Evolutionary conservation across 441 rosid species (phyloP).

Genomic region (Arabidopsis hybrid): DNA sequence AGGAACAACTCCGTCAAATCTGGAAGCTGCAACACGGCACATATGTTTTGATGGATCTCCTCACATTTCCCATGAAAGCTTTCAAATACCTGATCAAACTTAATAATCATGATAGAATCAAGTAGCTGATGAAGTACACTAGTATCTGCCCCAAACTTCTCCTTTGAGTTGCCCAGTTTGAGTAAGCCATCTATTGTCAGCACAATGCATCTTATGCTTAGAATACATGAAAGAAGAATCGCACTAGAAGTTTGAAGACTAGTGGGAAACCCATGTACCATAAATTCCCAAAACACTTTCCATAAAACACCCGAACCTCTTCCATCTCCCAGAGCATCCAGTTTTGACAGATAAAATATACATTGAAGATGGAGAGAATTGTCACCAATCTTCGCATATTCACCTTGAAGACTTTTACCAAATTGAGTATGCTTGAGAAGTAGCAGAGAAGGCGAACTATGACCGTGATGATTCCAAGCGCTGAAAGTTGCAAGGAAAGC

Average conservation of each 20-base stretch:
- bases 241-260: constrained; percentile 71
- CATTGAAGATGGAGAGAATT: constrained; percentile 67
- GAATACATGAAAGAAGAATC: constrained; percentile 77
- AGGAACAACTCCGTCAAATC: constrained; percentile 74
- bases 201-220: constrained; percentile 76
- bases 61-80: constrained; percentile 81
- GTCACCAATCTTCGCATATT: constrained; percentile 71
- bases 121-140: constrained; percentile 64
- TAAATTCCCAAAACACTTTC: constrained; percentile 86
- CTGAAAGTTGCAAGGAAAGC: constrained; percentile 80
- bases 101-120: constrained; percentile 73
- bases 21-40: constrained; percentile 60
- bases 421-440: constrained; percentile 85
- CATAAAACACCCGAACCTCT: constrained; percentile 68
- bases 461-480: constrained; percentile 52
- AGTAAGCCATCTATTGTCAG: constrained; percentile 68
- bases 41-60: constrained; percentile 63
- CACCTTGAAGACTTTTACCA: constrained; percentile 78
- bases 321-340: constrained; percentile 71
- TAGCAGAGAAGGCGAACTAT: constrained; percentile 65
- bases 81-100: constrained; percentile 82
- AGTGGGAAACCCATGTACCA: constrained; percentile 95
- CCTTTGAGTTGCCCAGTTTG: constrained; percentile 57
- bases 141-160: constrained; percentile 54
- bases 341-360: constrained; percentile 60